Conservation (phyloP, 2,329 filamentous ascomycete species). For the Fusarium tjaetaba region DNA sequence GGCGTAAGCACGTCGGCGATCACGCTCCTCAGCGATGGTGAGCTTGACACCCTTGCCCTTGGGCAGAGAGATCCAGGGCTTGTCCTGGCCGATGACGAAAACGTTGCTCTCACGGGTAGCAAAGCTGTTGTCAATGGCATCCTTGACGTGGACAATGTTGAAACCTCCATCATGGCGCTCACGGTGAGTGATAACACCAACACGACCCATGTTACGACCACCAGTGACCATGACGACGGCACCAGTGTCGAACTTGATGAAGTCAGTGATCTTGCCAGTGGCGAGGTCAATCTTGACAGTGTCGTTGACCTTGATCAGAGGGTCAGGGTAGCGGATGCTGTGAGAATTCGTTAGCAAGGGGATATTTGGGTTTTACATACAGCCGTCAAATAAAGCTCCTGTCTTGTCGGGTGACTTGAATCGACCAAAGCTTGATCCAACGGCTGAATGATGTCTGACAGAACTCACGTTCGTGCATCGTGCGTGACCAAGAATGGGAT, state of each 20-base stretch:
- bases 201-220: conserved; percentile 99
- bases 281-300: conserved; percentile 98
- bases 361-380: conserved; percentile 57
- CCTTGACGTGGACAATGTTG: conserved; percentile 99
- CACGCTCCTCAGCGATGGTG: conserved; percentile 98
- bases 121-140: conserved; percentile 99
- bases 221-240: conserved; percentile 98
- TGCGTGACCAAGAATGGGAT: conserved; percentile 99
- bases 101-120: conserved; percentile 99
- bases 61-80: conserved; percentile 99
- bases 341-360: conserved; percentile 51
- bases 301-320: conserved; percentile 99
- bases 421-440: conserved; percentile 99
- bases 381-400: conserved; percentile 60
- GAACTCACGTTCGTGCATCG: conserved; percentile 99
- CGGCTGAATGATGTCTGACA: conserved; percentile 98
- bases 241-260: conserved; percentile 98
- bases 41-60: conserved; percentile 99
- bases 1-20: conserved; percentile 83
- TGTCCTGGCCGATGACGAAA: conserved; percentile 98
- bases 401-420: conserved; percentile 52
- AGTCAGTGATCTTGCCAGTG: conserved; percentile 98
- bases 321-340: conserved; percentile 99
- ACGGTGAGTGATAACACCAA: conserved; percentile 99
- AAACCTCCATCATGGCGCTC: conserved; percentile 99